phyloP scores from a whole-genome alignment of 257 asterid species.

The Cruciata laevipes region DNA sequence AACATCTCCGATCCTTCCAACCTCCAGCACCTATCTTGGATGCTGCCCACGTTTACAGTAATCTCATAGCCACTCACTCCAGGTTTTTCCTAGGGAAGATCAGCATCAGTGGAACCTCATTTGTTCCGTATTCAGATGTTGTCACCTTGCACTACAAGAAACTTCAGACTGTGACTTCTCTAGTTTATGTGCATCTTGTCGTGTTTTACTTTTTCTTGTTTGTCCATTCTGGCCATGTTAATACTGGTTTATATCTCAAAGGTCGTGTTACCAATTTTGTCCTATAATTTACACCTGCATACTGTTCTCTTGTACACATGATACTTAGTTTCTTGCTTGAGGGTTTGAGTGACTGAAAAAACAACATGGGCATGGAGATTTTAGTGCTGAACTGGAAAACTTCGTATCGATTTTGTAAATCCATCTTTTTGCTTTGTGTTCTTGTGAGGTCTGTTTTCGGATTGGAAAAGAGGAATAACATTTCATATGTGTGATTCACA shows the following conservation, averaged over 20 bases:
- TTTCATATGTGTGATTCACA: too few relatives aligned
- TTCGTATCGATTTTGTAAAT: conserved; percentile 13
- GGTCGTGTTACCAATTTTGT: not conserved
- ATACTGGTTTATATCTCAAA: conserved; percentile 5
- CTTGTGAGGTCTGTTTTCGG: too few relatives aligned
- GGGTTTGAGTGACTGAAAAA: conserved; percentile 4
- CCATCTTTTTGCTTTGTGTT: not conserved
- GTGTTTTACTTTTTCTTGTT: conserved; percentile 7
- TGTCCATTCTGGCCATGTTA: not conserved
- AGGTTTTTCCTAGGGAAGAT: conserved; percentile 72
- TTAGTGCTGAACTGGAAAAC: not conserved
- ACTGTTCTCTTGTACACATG: not conserved
- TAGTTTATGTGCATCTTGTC: conserved; percentile 11
- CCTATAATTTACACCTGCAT: too few relatives aligned
- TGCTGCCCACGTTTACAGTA: conserved; percentile 57
- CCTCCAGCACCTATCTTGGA: conserved; percentile 39
- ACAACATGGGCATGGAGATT: not conserved
- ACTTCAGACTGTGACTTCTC: conserved; percentile 60
- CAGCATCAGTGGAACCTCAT: conserved; percentile 47
- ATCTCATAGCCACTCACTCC: conserved; percentile 41
- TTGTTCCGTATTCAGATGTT: conserved; percentile 50
- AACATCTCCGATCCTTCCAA: conserved; percentile 36
- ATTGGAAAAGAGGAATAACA: not conserved
- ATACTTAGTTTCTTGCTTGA: not conserved
- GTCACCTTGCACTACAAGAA: conserved; percentile 47